Percentiles rank a stretch among this genome's conserved stretches.
Conservation (phyloP, 208 protist species). For the Trypanosoma platydactyli region DNA sequence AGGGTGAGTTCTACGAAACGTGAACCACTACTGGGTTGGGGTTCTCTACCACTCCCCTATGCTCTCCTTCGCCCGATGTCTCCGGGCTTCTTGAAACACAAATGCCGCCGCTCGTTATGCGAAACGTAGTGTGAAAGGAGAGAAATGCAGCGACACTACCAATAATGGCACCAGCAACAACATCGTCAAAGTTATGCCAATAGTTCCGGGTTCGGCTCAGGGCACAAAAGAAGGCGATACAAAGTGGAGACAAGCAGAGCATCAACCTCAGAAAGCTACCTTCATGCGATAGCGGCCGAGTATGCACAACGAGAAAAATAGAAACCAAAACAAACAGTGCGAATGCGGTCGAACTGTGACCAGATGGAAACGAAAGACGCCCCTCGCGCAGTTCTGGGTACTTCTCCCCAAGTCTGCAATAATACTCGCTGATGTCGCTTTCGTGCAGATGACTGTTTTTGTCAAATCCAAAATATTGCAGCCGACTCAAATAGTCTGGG, state of each 20-base stretch:
- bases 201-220: slow-evolving; percentile 86
- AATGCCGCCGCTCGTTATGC: slow-evolving; percentile 1
- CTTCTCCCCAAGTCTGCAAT: slow-evolving; percentile 48
- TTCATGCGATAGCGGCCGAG: slow-evolving; percentile 57
- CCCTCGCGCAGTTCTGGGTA: slow-evolving; percentile 57
- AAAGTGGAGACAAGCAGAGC: slow-evolving; percentile 55
- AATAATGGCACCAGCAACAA: slow-evolving; percentile 73
- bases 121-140: slow-evolving; percentile 32
- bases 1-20: background rate
- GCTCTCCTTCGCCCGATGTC: background rate
- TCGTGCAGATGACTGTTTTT: slow-evolving; percentile 25
- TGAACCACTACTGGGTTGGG: background rate
- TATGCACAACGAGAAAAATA: slow-evolving; percentile 70
- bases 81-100: slow-evolving; percentile 6
- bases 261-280: slow-evolving; percentile 69
- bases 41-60: background rate
- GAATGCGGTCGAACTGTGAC: slow-evolving; percentile 90
- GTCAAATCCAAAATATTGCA: slow-evolving; percentile 49
- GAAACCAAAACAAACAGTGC: slow-evolving; percentile 58
- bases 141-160: slow-evolving; percentile 47
- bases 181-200: slow-evolving; percentile 87
- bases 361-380: slow-evolving; percentile 89
- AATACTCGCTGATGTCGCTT: slow-evolving; percentile 31
- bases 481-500: slow-evolving; percentile 84
- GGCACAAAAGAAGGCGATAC: slow-evolving; percentile 58